Evolutionary conservation across 2,329 filamentous ascomycete species (phyloP).

Genomic region (Hypoxylon sp.): DNA sequence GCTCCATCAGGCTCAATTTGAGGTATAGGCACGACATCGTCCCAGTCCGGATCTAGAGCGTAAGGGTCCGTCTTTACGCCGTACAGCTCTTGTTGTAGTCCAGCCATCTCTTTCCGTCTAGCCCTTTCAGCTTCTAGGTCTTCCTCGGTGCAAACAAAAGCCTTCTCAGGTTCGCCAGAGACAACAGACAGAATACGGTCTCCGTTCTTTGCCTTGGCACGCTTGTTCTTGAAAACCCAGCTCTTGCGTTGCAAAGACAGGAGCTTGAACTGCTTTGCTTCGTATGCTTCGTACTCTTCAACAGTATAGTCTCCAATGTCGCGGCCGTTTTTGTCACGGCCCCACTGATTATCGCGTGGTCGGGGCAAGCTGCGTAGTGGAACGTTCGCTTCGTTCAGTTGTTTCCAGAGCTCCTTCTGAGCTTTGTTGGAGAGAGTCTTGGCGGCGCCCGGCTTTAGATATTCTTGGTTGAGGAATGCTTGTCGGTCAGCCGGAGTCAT

Average conservation of each 20-base stretch:
- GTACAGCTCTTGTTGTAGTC: conserved; percentile 67
- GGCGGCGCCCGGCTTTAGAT: conserved; percentile 61
- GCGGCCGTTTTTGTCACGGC: conserved; percentile 65
- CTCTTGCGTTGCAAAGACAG: conserved; percentile 62
- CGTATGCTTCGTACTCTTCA: conserved; percentile 62
- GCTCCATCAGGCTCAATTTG: conserved; percentile 87
- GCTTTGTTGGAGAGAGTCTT: conserved; percentile 60
- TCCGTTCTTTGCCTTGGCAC: conserved; percentile 51
- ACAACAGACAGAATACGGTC: conserved; percentile 36
- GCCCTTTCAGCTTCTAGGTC: conserved; percentile 64
- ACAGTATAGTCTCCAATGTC: conserved; percentile 65
- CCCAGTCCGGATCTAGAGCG: conserved; percentile 81
- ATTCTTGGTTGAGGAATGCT: conserved; percentile 64
- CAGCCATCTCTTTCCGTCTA: conserved; percentile 67
- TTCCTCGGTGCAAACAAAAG: conserved; percentile 51
- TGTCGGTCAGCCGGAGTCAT: conserved; percentile 65
- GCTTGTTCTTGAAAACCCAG: conserved; percentile 60
- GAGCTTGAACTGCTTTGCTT: conserved; percentile 60
- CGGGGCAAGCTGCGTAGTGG: conserved; percentile 62
- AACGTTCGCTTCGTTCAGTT: conserved; percentile 66
- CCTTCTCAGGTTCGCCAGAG: conserved; percentile 44
- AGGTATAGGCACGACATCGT: conserved; percentile 85
- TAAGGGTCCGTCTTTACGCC: conserved; percentile 68
- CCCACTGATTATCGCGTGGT: conserved; percentile 60
- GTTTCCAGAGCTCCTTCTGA: conserved; percentile 72